Evolutionary conservation across 768 basidiomycete genomes (phyloP), one percentile per base, ranked within the genome.

Genomic region (Tricholoma bakamatsutake): DNA sequence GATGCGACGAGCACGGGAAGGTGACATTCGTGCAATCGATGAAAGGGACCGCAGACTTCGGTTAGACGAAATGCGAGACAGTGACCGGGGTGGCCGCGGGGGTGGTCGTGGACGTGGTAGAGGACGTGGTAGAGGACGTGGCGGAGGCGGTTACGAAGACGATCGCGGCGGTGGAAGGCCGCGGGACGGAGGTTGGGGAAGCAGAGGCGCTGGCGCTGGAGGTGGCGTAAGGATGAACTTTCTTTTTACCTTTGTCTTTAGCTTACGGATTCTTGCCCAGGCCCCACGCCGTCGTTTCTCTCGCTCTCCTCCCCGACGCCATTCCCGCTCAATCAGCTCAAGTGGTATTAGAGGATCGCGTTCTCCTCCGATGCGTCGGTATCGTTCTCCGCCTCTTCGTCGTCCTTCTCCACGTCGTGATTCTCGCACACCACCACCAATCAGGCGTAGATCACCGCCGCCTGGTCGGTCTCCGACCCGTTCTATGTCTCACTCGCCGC

Each of bases 1-100:
- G 67, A 85, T 96, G 81, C 78, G 89, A n/a, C 78, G 76, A 55
- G 83, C 81, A 18, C 75, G 80, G 47, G 81, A 83, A 57, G 79
- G 73, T 34, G 88, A 91, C 62, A 76, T 76, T 5, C 76, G 82
- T 17, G 81, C 83, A 2, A 75, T 90, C 54, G 83, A 84, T 43
- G 87, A 90, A 63, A 76, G 86, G 51, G 87, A 89, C 64, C 79
- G 89, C 54, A 74, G 90, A 24, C 74, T 76, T 46, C 77, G 84
- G 42, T 70, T 91, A 21, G 84, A 90, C 58, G 87, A 90, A 57
- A 77, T 88, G 10, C 74, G 86, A 42, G 83, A 83, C 24, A 73
- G 73, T n/a, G 87, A 84, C 50, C 73, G 82, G 47, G 76, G 75
- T 12, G 74, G 74, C 2, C 70, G 76, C 30, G 76, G 77, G 21